Conservation (phyloP, 1,284 basidiomycete genomes). For the Boletellus deceptivus region DNA sequence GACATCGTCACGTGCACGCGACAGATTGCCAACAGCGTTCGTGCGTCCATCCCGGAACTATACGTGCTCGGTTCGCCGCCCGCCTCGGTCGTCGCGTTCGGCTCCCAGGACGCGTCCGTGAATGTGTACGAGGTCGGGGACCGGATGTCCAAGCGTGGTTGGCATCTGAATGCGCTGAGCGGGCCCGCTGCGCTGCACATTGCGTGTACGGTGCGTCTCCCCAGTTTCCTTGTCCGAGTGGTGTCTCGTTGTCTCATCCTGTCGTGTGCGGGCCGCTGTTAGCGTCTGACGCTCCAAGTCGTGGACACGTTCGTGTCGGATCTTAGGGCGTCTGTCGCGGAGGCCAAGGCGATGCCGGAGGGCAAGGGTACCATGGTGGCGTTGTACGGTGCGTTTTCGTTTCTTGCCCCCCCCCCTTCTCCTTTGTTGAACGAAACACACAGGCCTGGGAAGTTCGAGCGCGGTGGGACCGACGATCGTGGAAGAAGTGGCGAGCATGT, state of each 20-base stretch:
- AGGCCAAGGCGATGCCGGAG: slow-evolving; percentile 55
- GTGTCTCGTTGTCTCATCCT: not conserved
- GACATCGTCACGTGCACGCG: slow-evolving; percentile 78
- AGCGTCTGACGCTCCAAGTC: slow-evolving; percentile 76
- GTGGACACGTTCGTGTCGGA: slow-evolving; percentile 81
- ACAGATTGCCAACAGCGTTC: slow-evolving; percentile 65
- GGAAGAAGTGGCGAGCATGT: slow-evolving; percentile 76
- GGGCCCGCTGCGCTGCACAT: slow-evolving; percentile 88
- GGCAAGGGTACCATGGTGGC: slow-evolving; percentile 83
- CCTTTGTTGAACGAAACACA: no score
- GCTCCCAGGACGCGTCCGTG: slow-evolving; percentile 55
- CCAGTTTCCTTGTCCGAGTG: not conserved
- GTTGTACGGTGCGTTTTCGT: slow-evolving; percentile 68
- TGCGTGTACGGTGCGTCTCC: slow-evolving; percentile 78
- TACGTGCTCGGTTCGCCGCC: slow-evolving; percentile 87
- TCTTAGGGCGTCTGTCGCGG: slow-evolving; percentile 72
- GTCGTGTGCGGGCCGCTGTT: not conserved
- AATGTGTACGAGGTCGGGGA: slow-evolving; percentile 90
- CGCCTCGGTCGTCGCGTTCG: slow-evolving; percentile 90
- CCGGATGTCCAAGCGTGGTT: slow-evolving; percentile 78
- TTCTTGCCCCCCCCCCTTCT: not conserved
- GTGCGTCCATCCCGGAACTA: slow-evolving; percentile 71
- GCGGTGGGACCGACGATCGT: slow-evolving; percentile 88
- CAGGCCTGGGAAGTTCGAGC: slow-evolving; percentile 86
- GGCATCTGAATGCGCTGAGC: slow-evolving; percentile 88